Conservation (phyloP, 352 stramenopile genomes). For the Globisporangium cystogenes region DNA sequence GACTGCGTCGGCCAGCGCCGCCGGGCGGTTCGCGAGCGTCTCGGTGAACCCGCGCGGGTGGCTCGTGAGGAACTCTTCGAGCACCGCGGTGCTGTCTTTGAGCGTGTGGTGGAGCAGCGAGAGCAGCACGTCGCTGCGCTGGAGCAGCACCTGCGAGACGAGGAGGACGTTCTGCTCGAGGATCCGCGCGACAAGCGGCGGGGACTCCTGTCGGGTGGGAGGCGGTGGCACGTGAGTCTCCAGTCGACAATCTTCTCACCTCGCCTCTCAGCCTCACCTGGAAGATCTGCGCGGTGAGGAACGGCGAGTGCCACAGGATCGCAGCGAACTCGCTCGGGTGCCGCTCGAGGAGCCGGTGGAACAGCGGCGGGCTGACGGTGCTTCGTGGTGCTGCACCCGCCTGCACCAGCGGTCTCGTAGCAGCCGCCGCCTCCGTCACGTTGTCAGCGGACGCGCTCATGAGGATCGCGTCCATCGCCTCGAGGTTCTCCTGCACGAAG, state of each 20-base stretch:
- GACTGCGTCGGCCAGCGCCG: slow-evolving; percentile 36
- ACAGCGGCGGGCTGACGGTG: slow-evolving; percentile 18
- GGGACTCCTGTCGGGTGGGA: slow-evolving; percentile 26
- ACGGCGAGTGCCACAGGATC: slow-evolving; percentile 56
- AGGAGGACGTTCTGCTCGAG: slow-evolving; percentile 71
- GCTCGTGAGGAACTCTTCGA: slow-evolving; percentile 68
- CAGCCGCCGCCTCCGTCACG: not conserved
- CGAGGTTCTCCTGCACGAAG: slow-evolving; percentile 43
- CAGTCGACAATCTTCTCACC: too few species aligned
- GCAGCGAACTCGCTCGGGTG: slow-evolving; percentile 43
- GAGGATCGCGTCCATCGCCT: slow-evolving; percentile 46
- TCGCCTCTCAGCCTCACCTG: slow-evolving; percentile 25
- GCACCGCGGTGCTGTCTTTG: slow-evolving; percentile 42
- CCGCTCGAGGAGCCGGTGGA: slow-evolving; percentile 59
- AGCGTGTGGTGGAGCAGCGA: slow-evolving; percentile 52
- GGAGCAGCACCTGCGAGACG: slow-evolving; percentile 52
- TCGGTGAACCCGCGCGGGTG: slow-evolving; percentile 57
- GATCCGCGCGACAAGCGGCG: slow-evolving; percentile 51
- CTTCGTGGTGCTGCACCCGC: not conserved
- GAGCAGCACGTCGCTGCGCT: slow-evolving; percentile 45
- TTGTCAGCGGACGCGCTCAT: slow-evolving; percentile 10
- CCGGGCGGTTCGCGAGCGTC: slow-evolving; percentile 46
- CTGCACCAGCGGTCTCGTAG: not conserved
- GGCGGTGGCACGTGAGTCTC: too few species aligned
- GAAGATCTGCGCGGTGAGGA: slow-evolving; percentile 62